Conservation (phyloP, 306 rosid genomes). For the Rosa chinensis region DNA sequence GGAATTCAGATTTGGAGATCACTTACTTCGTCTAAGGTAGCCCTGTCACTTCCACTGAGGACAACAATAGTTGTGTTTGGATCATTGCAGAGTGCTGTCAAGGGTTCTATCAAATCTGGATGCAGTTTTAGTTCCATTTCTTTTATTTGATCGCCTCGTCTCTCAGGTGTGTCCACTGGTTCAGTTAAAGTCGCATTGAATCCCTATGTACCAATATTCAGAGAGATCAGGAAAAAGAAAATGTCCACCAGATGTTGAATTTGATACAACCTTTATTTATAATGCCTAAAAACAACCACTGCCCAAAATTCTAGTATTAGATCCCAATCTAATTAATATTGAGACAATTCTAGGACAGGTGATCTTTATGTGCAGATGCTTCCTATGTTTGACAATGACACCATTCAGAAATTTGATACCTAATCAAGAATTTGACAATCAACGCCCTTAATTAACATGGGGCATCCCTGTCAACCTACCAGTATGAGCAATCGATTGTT, state of each 20-base stretch:
- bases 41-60: slow-evolving; percentile 85
- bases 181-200: slow-evolving; percentile 91
- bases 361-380: neutral
- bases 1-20: slow-evolving; percentile 19
- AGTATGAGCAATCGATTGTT: slow-evolving; percentile 79
- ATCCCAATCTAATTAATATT: neutral
- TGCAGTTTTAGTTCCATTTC: slow-evolving; percentile 87
- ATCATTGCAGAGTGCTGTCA: slow-evolving; percentile 63
- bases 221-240: slow-evolving; percentile 17
- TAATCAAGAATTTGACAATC: neutral
- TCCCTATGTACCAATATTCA: slow-evolving; percentile 55
- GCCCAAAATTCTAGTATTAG: neutral
- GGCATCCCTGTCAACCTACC: slow-evolving; percentile 49
- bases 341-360: neutral
- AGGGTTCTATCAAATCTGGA: slow-evolving; percentile 68
- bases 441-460: neutral
- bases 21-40: slow-evolving; percentile 64
- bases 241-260: neutral
- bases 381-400: neutral
- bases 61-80: slow-evolving; percentile 81
- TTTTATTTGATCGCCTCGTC: slow-evolving; percentile 82
- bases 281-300: neutral
- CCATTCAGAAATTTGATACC: slow-evolving; percentile 6
- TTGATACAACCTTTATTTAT: neutral
- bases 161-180: slow-evolving; percentile 69